A percentile compares a stretch with the other conserved stretches of the same genome.
Evolutionary conservation across 2,329 filamentous ascomycete species (phyloP).

Genomic region (Beauveria pseudobassiana): DNA sequence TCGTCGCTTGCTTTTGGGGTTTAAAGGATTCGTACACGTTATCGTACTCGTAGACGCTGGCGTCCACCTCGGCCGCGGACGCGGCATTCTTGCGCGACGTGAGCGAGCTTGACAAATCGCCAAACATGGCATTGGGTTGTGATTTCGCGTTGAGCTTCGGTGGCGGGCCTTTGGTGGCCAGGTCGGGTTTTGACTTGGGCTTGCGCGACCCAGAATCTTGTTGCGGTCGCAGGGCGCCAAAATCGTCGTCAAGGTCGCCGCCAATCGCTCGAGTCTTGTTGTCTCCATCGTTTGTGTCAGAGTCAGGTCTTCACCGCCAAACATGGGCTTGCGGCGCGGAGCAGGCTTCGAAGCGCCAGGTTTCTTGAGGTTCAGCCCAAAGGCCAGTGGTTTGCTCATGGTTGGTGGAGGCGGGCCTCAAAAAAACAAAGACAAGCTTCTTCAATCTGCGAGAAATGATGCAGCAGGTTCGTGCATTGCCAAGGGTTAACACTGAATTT

Average conservation of each 20-base stretch:
- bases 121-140: slow-evolving; percentile 39
- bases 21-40: slow-evolving; percentile 72
- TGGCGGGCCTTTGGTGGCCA: slow-evolving; percentile 27
- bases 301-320: slow-evolving; percentile 50
- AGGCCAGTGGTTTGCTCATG: slow-evolving; percentile 43
- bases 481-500: no score
- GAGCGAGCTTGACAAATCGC: slow-evolving; percentile 59
- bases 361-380: slow-evolving; percentile 58
- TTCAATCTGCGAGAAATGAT: no score
- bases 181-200: slow-evolving; percentile 25
- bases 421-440: no score
- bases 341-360: slow-evolving; percentile 41
- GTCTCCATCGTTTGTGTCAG: slow-evolving; percentile 33
- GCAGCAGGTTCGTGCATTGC: no score
- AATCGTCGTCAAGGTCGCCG: slow-evolving; percentile 47
- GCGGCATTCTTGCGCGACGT: slow-evolving; percentile 56
- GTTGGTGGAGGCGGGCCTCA: no score
- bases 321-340: slow-evolving; percentile 46
- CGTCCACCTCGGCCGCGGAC: slow-evolving; percentile 59
- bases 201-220: slow-evolving; percentile 21
- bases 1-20: slow-evolving; percentile 51
- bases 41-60: slow-evolving; percentile 81
- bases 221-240: slow-evolving; percentile 6
- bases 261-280: slow-evolving; percentile 52
- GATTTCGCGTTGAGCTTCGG: slow-evolving; percentile 39